A percentile compares a stretch with the other conserved stretches of the same genome.
These are phyloP conservation scores for Colletotrichum tofieldiae DNA, from an alignment of 2,329 filamentous ascomycete species.

Conservation along the genomic window DNA sequence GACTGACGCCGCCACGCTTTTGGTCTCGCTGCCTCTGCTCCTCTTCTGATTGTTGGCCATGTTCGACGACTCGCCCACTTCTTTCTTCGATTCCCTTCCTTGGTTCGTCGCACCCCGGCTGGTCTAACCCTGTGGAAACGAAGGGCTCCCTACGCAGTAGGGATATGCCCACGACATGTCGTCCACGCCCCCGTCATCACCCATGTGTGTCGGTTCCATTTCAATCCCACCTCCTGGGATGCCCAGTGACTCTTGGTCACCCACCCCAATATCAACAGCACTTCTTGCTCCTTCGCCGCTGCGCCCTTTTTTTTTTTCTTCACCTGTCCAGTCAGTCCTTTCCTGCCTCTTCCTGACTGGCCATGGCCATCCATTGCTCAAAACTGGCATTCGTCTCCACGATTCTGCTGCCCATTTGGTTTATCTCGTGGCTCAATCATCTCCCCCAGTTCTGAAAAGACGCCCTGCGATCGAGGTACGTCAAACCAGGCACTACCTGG, in stretches of 20 bases:
- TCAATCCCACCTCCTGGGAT: conserved; percentile 40
- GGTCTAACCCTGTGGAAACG: conserved; percentile 42
- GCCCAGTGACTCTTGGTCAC: conserved; percentile 29
- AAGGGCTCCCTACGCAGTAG: conserved; percentile 39
- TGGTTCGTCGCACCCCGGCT: conserved; percentile 41
- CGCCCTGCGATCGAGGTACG: not conserved
- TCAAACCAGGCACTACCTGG: not conserved
- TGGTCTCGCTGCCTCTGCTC: not conserved
- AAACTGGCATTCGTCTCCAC: not conserved
- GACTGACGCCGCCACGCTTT: not conserved
- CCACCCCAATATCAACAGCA: conserved; percentile 41
- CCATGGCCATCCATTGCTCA: not conserved
- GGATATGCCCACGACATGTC: conserved; percentile 40
- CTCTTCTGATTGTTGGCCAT: conserved; percentile 27
- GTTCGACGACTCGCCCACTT: conserved; percentile 35
- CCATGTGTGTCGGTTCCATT: conserved; percentile 41
- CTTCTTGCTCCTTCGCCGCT: conserved; percentile 8
- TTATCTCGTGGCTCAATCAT: conserved; percentile 3
- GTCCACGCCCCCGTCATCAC: conserved; percentile 40
- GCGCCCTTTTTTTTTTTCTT: not conserved
- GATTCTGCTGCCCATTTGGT: not conserved
- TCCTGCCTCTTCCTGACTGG: not conserved
- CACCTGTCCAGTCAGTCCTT: not conserved
- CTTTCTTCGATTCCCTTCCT: conserved; percentile 41
- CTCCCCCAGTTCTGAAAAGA: not conserved